phyloP scores from a whole-genome alignment of 176 grass and related monocot genomes.

The Oryza glaberrima region DNA sequence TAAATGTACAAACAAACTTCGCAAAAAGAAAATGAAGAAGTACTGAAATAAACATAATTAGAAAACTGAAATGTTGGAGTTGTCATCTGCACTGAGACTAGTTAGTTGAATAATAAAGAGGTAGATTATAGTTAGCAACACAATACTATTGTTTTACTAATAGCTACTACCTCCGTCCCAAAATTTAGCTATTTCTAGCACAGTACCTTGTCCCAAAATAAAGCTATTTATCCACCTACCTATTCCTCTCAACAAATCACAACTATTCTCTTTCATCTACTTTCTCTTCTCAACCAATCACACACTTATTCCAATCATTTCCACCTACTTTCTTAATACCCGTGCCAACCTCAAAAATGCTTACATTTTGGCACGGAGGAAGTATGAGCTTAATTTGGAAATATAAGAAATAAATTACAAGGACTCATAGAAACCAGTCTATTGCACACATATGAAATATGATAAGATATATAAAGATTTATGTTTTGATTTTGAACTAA shows the following conservation, averaged over 20 bases:
- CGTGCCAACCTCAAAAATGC: too few species aligned
- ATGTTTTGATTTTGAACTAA: background rate
- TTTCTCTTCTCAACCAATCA: too few species aligned
- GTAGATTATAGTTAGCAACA: background rate
- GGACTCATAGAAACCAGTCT: background rate
- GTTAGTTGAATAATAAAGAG: background rate
- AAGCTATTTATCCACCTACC: too few species aligned
- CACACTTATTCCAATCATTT: too few species aligned
- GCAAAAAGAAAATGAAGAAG: background rate
- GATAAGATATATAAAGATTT: background rate
- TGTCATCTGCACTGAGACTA: constrained; percentile 21
- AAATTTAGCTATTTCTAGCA: too few species aligned
- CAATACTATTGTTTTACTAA: background rate
- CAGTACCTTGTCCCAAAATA: too few species aligned
- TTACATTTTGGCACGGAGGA: too few species aligned
- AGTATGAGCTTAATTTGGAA: background rate
- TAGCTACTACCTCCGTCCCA: background rate
- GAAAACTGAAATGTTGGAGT: background rate
- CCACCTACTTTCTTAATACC: too few species aligned
- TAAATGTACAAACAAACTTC: constrained; percentile 24
- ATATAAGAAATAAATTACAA: background rate
- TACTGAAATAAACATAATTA: constrained; percentile 20
- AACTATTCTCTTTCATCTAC: too few species aligned
- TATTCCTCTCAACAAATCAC: too few species aligned
- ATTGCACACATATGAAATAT: constrained; percentile 7